Conservation (phyloP, 176 grass and related monocot genomes). For the Triticum urartu region DNA sequence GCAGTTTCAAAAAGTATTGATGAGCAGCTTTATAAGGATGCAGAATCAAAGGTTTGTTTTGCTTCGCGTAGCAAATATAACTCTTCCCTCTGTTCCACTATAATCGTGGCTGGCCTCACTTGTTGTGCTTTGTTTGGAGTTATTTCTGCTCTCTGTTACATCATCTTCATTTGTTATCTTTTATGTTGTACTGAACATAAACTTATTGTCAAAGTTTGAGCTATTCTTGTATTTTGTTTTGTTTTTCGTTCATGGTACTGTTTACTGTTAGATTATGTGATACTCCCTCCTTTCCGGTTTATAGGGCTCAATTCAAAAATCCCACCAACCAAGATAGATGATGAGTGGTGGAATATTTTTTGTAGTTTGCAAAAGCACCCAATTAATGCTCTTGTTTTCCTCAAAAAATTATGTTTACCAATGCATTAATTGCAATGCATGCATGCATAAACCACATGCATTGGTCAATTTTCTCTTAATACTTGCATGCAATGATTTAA, state of each 20-base stretch:
- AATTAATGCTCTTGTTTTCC: no score
- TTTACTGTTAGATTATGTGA: not conserved
- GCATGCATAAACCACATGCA: no score
- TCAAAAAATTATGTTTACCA: no score
- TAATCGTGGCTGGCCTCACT: not conserved
- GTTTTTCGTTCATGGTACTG: not conserved
- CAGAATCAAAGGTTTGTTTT: conserved; percentile 36
- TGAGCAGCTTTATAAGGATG: conserved; percentile 12
- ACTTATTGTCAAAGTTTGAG: not conserved
- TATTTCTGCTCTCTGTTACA: not conserved
- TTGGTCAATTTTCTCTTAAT: no score
- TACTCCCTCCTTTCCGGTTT: no score
- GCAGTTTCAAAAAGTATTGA: conserved; percentile 30
- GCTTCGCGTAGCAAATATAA: conserved; percentile 15
- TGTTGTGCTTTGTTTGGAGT: not conserved
- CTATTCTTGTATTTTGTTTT: conserved; percentile 17
- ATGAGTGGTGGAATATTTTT: no score
- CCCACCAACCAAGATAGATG: no score
- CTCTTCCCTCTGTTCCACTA: not conserved
- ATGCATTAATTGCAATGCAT: no score
- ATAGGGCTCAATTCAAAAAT: no score
- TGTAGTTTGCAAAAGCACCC: no score
- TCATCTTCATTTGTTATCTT: not conserved
- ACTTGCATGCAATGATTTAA: no score
- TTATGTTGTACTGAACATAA: not conserved